Conservation (phyloP, 2,329 filamentous ascomycete species). For the Volutella citrinella region DNA sequence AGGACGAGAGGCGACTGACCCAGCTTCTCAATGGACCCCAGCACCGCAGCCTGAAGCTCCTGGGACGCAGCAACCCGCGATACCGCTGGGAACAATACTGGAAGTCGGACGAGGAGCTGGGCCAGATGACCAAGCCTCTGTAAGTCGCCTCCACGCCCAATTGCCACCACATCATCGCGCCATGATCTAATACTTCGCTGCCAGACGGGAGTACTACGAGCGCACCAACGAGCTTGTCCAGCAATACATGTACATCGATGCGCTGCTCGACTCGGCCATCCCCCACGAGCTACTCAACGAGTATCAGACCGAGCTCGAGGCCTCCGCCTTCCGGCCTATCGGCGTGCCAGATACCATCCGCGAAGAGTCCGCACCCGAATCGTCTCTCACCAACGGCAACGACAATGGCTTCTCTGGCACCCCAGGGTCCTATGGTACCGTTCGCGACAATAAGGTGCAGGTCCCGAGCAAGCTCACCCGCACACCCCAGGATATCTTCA, state of each 20-base stretch:
- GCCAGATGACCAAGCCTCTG: slow-evolving; percentile 68
- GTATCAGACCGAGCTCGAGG: slow-evolving; percentile 64
- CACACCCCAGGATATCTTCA: slow-evolving; percentile 85
- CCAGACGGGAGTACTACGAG: slow-evolving; percentile 78
- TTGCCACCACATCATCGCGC: neutral
- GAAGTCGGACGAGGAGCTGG: slow-evolving; percentile 74
- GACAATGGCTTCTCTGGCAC: slow-evolving; percentile 18
- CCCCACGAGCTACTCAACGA: slow-evolving; percentile 90
- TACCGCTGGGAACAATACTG: slow-evolving; percentile 88
- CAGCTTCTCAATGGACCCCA: slow-evolving; percentile 64
- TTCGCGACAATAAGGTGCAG: slow-evolving; percentile 29
- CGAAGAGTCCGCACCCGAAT: slow-evolving; percentile 55
- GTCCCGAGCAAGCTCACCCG: slow-evolving; percentile 57
- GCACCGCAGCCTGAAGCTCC: slow-evolving; percentile 80
- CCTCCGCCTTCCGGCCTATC: slow-evolving; percentile 50
- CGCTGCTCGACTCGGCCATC: slow-evolving; percentile 85
- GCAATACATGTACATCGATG: slow-evolving; percentile 91
- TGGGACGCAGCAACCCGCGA: slow-evolving; percentile 81
- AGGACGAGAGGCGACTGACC: slow-evolving; percentile 57
- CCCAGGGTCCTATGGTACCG: slow-evolving; percentile 28
- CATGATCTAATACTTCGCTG: too few species aligned
- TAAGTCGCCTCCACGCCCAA: slow-evolving; percentile 30
- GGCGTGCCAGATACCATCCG: slow-evolving; percentile 71
- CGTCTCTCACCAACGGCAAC: slow-evolving; percentile 30
- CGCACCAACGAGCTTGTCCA: slow-evolving; percentile 84